Evolutionary conservation across 139 green algal species (phyloP).

Genomic region (Pseudopediastrum boryanum): DNA sequence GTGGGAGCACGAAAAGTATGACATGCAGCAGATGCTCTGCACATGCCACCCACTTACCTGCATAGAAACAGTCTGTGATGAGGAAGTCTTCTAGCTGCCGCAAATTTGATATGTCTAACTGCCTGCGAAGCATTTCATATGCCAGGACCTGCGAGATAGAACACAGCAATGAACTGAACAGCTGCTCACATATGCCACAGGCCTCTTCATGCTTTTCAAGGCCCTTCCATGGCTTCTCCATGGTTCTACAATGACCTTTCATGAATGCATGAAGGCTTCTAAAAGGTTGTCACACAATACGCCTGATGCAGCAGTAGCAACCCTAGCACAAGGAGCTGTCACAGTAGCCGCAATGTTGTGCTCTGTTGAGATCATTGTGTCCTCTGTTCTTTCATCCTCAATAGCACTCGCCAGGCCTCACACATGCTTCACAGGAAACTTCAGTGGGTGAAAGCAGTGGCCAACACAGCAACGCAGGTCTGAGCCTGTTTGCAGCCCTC

Average conservation of each 20-base stretch:
- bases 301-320: background rate
- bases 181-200: too few species aligned
- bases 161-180: background rate
- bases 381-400: background rate
- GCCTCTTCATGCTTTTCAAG: background rate
- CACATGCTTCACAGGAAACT: too few species aligned
- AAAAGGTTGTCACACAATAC: too few species aligned
- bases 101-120: conserved; percentile 58
- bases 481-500: too few species aligned
- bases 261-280: background rate
- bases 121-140: conserved; percentile 10
- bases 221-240: background rate
- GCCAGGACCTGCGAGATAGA: background rate
- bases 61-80: conserved; percentile 93
- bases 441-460: background rate
- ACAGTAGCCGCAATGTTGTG: background rate
- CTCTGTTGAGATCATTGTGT: background rate
- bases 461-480: background rate
- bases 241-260: background rate
- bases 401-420: too few species aligned
- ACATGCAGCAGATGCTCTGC: too few species aligned
- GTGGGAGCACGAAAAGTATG: too few species aligned
- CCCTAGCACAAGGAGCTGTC: background rate
- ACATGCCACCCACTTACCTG: too few species aligned
- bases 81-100: conserved; percentile 91